A percentile compares a stretch with the other conserved stretches of the same genome.
These are phyloP conservation scores for Drechslera avenae DNA, from an alignment of 2,329 filamentous ascomycete genomes.

Conservation along the genomic window DNA sequence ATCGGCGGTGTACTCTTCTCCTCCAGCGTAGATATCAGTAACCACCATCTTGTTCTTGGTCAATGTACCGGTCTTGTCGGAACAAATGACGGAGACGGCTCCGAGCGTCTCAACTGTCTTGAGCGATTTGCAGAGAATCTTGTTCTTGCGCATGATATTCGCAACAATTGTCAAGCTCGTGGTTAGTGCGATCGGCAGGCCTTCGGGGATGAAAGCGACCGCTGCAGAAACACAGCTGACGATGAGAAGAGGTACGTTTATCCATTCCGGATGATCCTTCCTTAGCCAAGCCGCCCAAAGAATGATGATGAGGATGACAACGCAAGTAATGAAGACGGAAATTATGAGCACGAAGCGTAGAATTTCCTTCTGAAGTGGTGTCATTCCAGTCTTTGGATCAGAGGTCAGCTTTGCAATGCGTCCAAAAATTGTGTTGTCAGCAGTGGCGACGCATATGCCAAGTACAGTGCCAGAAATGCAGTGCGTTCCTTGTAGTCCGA, in stretches of 20 bases:
- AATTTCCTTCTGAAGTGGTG: constrained; percentile 73
- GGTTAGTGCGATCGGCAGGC: constrained; percentile 44
- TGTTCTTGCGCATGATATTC: constrained; percentile 76
- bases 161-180: constrained; percentile 76
- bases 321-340: constrained; percentile 67
- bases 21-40: constrained; percentile 68
- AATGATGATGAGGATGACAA: constrained; percentile 68
- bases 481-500: constrained; percentile 80
- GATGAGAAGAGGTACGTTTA: constrained; percentile 72
- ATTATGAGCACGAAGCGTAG: constrained; percentile 74
- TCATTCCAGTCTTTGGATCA: constrained; percentile 69
- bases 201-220: constrained; percentile 66
- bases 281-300: constrained; percentile 76
- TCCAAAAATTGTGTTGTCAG: constrained; percentile 75
- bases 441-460: constrained; percentile 73
- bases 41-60: constrained; percentile 75
- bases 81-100: constrained; percentile 74
- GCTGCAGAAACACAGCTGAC: constrained; percentile 72
- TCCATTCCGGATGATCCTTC: constrained; percentile 69
- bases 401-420: constrained; percentile 75
- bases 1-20: constrained; percentile 57
- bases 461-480: constrained; percentile 71
- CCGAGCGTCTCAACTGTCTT: constrained; percentile 80
- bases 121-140: constrained; percentile 78
- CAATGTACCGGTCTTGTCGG: constrained; percentile 76